Evolutionary conservation across 2,329 filamentous ascomycete species (phyloP), one percentile per base, ranked within the genome.

Genomic region (Venturia effusa): DNA sequence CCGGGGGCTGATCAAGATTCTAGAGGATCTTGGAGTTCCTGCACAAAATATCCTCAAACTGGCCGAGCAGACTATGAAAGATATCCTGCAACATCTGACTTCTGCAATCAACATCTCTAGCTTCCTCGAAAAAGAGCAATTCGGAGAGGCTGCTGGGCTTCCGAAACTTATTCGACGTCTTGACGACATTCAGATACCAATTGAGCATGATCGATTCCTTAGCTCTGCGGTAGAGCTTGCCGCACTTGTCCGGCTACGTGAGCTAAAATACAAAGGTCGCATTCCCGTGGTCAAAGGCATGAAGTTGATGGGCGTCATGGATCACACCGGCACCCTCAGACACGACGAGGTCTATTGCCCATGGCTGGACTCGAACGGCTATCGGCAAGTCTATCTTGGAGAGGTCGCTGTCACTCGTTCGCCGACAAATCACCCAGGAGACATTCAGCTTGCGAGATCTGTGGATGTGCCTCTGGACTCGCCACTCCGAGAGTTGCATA

Each of bases 261-360:
- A 88, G 34, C 76, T 96, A 43, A 96, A 95, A 71, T 86, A 94
- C 74, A 88, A 87, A 63, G 85, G 88, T 0, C 84, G 89, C 0
- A 94, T 95, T 40, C 86, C 84, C 0, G 82, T 96, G 0, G 74
- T 81, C 0, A 73, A 86, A 19, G 91, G 89, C 0, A 81, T 87
- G n/a, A 92, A 89, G 0, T 78, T 95, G 0, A 92, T 91, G 68
- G 91, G 91, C 0, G 80, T 95, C 61, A 89, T 94, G 84, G 91
- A 96, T 66, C 90, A 95, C 73, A 91, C 88, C 0, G 84, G 83
- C 0, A 83, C 81, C 41, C 77, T 96, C 0, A 67, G 81, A 11
- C 85, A 90, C 69, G 82, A 83, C 0, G 79, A 95, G 67, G 43
- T 59, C 19, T 51, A 64, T 13, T 59, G 30, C 30, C 27, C 39